Percentiles rank a stretch among this genome's conserved stretches.
Conservation (phyloP, 805 yeast genomes). For the Ogataea salicorniae region DNA sequence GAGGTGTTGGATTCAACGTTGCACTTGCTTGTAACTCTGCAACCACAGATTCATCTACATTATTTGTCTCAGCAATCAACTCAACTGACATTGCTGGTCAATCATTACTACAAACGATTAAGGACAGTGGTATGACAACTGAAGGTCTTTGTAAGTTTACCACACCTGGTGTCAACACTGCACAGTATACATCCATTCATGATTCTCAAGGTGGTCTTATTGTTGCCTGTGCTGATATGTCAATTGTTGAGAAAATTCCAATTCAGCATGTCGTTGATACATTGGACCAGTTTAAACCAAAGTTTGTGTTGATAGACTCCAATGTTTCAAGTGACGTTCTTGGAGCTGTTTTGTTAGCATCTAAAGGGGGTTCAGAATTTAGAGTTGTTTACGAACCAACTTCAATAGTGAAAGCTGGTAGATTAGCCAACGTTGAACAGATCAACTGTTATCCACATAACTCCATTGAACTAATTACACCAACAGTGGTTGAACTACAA, state of each 20-base stretch:
- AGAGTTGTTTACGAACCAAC: slow-evolving; percentile 70
- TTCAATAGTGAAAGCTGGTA: slow-evolving; percentile 55
- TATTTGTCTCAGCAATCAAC: slow-evolving; percentile 56
- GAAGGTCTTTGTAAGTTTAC: slow-evolving; percentile 35
- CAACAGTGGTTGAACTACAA: slow-evolving; percentile 60
- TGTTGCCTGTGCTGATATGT: slow-evolving; percentile 83
- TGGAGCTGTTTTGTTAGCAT: slow-evolving; percentile 30
- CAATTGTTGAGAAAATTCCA: slow-evolving; percentile 50
- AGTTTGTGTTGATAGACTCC: slow-evolving; percentile 57
- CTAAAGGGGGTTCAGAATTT: slow-evolving; percentile 16
- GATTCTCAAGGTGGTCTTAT: slow-evolving; percentile 54
- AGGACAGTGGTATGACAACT: slow-evolving; percentile 24
- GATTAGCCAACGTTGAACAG: slow-evolving; percentile 34
- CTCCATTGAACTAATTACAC: slow-evolving; percentile 49
- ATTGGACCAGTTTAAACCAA: slow-evolving; percentile 40
- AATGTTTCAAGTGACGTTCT: slow-evolving; percentile 49
- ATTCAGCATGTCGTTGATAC: slow-evolving; percentile 36
- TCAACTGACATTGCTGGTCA: slow-evolving; percentile 47
- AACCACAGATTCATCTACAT: slow-evolving; percentile 25
- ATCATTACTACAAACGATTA: slow-evolving; percentile 31
- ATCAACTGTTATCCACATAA: slow-evolving; percentile 46
- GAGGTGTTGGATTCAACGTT: slow-evolving; percentile 84
- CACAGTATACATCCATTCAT: slow-evolving; percentile 72
- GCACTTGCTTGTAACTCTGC: slow-evolving; percentile 52
- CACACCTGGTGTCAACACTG: slow-evolving; percentile 36